A percentile compares a stretch with the other conserved stretches of the same genome.
Conservation (phyloP, 2,329 filamentous ascomycete genomes). For the Trichoderma lentiforme region DNA sequence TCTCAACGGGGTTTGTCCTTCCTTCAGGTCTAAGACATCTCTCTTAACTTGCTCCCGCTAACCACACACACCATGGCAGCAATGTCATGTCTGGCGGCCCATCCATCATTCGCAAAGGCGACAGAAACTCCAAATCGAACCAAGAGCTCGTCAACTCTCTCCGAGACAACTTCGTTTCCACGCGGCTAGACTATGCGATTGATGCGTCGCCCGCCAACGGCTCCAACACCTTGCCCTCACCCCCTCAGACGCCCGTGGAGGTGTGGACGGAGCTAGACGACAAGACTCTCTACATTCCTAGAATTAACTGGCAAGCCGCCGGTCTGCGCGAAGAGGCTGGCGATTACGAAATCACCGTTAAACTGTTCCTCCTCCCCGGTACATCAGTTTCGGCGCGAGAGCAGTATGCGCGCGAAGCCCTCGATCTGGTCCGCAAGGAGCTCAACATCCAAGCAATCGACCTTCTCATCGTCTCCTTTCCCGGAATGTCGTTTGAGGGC, state of each 20-base stretch:
- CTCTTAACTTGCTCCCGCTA: slow-evolving; percentile 11
- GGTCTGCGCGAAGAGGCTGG: slow-evolving; percentile 75
- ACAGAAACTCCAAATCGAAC: slow-evolving; percentile 75
- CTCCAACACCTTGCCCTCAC: slow-evolving; percentile 28
- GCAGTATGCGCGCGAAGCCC: slow-evolving; percentile 71
- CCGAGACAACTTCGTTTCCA: slow-evolving; percentile 74
- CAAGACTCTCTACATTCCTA: slow-evolving; percentile 69
- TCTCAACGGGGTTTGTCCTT: slow-evolving; percentile 74
- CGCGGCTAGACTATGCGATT: slow-evolving; percentile 59
- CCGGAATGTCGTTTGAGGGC: slow-evolving; percentile 88
- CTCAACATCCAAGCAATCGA: slow-evolving; percentile 74
- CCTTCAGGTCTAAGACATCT: not conserved
- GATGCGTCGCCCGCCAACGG: slow-evolving; percentile 31
- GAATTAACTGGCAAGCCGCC: slow-evolving; percentile 67
- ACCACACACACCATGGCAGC: slow-evolving; percentile 32
- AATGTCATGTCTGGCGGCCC: slow-evolving; percentile 85
- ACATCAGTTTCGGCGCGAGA: slow-evolving; percentile 63
- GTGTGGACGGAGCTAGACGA: slow-evolving; percentile 68
- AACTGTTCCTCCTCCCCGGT: slow-evolving; percentile 85
- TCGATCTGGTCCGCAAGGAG: slow-evolving; percentile 76
- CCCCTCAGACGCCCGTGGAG: slow-evolving; percentile 30
- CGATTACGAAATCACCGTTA: slow-evolving; percentile 92
- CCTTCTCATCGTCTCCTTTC: slow-evolving; percentile 88
- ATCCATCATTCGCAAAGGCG: slow-evolving; percentile 77
- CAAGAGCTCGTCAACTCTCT: slow-evolving; percentile 88